phyloP scores from a whole-genome alignment of 148 eudicot genomes.

The Bassia scoparia region DNA sequence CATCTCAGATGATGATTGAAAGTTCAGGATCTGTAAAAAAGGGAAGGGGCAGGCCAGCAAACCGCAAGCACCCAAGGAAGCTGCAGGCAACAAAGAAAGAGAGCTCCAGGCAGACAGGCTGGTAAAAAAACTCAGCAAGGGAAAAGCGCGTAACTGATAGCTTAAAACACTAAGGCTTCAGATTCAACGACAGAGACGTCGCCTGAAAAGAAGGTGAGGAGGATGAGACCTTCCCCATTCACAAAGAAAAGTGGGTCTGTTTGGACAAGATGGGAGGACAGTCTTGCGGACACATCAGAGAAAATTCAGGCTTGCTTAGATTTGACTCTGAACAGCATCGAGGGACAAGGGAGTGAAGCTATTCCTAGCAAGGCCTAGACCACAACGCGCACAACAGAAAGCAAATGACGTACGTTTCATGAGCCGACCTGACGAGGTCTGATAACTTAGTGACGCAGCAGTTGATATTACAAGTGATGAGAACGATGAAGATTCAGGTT shows the following conservation, averaged over 20 bases:
- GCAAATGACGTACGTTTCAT: constrained; percentile 40
- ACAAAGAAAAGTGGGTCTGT: constrained; percentile 80
- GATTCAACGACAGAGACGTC: constrained; percentile 43
- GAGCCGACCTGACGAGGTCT: constrained; percentile 65
- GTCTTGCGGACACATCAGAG: neutral
- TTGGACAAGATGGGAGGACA: constrained; percentile 32
- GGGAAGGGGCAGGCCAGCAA: constrained; percentile 49
- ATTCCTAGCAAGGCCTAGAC: constrained; percentile 45
- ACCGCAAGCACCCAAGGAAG: constrained; percentile 33
- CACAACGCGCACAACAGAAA: constrained; percentile 44
- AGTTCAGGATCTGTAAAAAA: constrained; percentile 40
- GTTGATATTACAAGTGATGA: constrained; percentile 36
- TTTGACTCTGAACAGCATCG: constrained; percentile 25
- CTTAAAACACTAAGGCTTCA: constrained; percentile 33
- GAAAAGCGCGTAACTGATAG: constrained; percentile 63
- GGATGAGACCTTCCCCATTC: constrained; percentile 80
- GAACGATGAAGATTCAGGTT: constrained; percentile 32
- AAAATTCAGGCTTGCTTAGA: constrained; percentile 15
- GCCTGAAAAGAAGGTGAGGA: constrained; percentile 88
- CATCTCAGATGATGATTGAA: constrained; percentile 51
- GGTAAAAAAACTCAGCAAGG: constrained; percentile 33
- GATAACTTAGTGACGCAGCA: constrained; percentile 46
- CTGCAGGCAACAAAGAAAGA: constrained; percentile 56
- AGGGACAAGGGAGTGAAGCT: constrained; percentile 33
- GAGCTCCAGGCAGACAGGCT: constrained; percentile 64